Evolutionary conservation across 179 eudicot species (phyloP), one percentile per base, ranked within the genome.

Genomic region (Carnegiea gigantea): DNA sequence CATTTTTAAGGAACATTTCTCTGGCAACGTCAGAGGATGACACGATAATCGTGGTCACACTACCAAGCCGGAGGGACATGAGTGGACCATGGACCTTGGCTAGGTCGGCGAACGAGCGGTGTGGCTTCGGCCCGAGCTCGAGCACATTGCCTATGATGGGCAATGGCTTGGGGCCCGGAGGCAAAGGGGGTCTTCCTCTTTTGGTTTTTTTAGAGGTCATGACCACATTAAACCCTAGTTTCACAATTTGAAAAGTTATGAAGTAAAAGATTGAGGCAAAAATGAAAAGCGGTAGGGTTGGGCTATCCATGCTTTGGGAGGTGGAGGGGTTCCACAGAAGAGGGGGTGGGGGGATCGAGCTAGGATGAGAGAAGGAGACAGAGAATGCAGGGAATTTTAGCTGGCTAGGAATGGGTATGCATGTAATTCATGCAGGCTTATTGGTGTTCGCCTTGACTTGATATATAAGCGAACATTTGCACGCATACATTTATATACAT

Each of bases 1-100:
- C 88, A 8, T 80, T 73, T 46, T 78, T 85, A 0, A 77, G 15
- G 70, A 85, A 85, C 88, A 85, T 85, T 80, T 85, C 85, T 65
- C 65, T 80, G 1, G 88, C 85, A 1, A 83, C 85, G 2, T 49
- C 78, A 0, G 81, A 20, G 0, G 87, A 85, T 2, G 83, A 85
- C 17, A 85, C 81, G 12, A 85, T 60, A 2, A 85, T 79, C 7
- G 87, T 85, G 44, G 85, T 85, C 28, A 85, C 85, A 79, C 83
- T 85, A 7, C 87, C 85, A 14, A 82, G 64, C 6, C 33, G 73
- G 6, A 85, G 23, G 0, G 77, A 80, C 13, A 85, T 82, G 8
- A 85, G 17, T 14, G 85, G 87, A 43, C 87, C 87, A 4, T 85
- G 62, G 23, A 62, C n/a, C 73, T 79, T 76, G 9, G 83, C 78